phyloP scores from a whole-genome alignment of 148 eudicot genomes.

The Polygonum maritimum region DNA sequence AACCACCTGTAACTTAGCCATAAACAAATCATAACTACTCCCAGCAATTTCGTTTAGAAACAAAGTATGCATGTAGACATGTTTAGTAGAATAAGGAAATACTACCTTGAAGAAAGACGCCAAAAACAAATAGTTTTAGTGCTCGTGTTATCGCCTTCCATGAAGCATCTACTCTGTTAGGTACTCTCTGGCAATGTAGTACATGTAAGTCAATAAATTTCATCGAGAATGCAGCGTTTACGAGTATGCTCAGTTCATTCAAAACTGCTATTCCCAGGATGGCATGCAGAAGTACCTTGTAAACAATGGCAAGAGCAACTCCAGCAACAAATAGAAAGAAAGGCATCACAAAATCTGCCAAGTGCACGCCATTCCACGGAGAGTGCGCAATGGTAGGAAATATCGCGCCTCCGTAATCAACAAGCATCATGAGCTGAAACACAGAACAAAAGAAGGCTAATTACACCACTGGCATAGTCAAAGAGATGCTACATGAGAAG shows the following conservation, averaged over 20 bases:
- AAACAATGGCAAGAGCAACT: slow-evolving; percentile 60
- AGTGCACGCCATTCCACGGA: slow-evolving; percentile 78
- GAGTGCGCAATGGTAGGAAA: slow-evolving; percentile 63
- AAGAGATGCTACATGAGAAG: not conserved
- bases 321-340: slow-evolving; percentile 84
- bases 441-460: not conserved
- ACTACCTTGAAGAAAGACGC: slow-evolving; percentile 79
- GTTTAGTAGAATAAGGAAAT: not conserved
- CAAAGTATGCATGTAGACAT: not conserved
- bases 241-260: not conserved
- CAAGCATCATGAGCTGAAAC: slow-evolving; percentile 75
- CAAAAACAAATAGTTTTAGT: slow-evolving; percentile 53
- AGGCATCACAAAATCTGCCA: slow-evolving; percentile 90
- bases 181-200: slow-evolving; percentile 40
- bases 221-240: not conserved
- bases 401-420: slow-evolving; percentile 75
- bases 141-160: slow-evolving; percentile 48
- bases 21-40: not conserved
- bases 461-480: not conserved
- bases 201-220: not conserved
- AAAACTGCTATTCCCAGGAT: not conserved
- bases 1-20: slow-evolving; percentile 57
- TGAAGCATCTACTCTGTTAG: slow-evolving; percentile 50
- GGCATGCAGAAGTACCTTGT: slow-evolving; percentile 39
- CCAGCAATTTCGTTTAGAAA: not conserved